These are phyloP conservation scores for Biscogniauxia sp. DNA, from an alignment of 2,329 filamentous ascomycete species.

Conservation along the genomic window DNA sequence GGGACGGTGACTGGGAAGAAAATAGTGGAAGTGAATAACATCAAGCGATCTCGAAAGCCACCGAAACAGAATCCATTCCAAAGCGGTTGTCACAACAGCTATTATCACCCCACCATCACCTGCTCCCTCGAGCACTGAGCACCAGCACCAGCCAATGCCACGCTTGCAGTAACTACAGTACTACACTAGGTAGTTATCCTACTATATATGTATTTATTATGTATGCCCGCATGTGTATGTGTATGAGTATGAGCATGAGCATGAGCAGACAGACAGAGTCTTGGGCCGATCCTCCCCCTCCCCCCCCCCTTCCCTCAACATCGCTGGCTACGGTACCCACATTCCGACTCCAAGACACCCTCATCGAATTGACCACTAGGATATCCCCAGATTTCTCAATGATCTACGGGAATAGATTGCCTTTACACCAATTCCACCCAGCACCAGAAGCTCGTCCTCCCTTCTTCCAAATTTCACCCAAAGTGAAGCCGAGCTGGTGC, in stretches of 20 bases:
- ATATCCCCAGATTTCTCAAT: constrained; percentile 12
- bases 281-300: constrained; percentile 18
- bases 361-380: constrained; percentile 18
- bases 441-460: constrained; percentile 7
- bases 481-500: constrained; percentile 10
- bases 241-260: constrained; percentile 16
- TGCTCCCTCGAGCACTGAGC: constrained; percentile 15
- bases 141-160: constrained; percentile 19
- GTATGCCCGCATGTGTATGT: background rate
- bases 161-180: constrained; percentile 14
- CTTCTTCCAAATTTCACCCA: constrained; percentile 2
- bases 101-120: constrained; percentile 22
- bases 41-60: constrained; percentile 18
- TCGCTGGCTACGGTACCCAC: constrained; percentile 13
- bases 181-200: no score
- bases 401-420: constrained; percentile 22
- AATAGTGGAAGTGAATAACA: constrained; percentile 2
- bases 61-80: constrained; percentile 22
- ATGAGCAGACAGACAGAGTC: background rate
- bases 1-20: constrained; percentile 5
- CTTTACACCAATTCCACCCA: constrained; percentile 13
- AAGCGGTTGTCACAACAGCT: constrained; percentile 13
- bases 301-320: constrained; percentile 2
- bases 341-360: constrained; percentile 14
- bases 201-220: no score